Base-by-base conservation (phyloP, 257 asterid genomes). In the Penstemon davidsonii region DNA sequence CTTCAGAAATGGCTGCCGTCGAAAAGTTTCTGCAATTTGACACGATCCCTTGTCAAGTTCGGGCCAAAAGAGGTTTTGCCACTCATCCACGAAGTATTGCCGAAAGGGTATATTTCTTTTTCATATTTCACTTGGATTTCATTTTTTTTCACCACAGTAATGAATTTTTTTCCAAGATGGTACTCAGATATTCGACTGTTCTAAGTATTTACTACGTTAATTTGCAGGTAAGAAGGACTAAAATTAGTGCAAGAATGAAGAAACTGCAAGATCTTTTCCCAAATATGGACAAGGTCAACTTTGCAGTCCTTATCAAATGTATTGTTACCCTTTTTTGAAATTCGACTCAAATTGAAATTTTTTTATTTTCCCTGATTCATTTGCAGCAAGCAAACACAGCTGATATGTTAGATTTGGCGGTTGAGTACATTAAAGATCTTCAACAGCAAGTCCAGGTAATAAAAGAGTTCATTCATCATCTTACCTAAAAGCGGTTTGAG, bases 31-130 rank as follows among this genome's bases (percentile, higher is more conserved):
- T 93, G 33, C 92, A 93, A 39, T 90, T 90, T 71, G 96, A 86
- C 7, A 64, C 84, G 0, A 78, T 81, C 61, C 96, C 93, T 52
- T 86, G 96, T 67, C 93, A 88, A 79, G 69, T 86, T 38, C 87
- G 98, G 43, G 98, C 98, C 25, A 93, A 90, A 73, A 65, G 98
- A 78, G 98, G 98, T 6, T 90, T 76, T 0, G 98, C 98, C 58
- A 93, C 97, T 18, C 98, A 93, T 71, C 97, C 98, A 0, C 75
- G 98, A 67, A 93, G 98, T 70, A 90, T 93, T 57, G 97, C 97
- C 1, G 98, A 93, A 76, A 85, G 98, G 91, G 97, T 93, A 92
- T 64, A n/a, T 43, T 46, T 60, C 46, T 46, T 51, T 8, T 55
- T 49, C 64, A 36, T 54, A 4, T 44, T n/a, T 63, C 5, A 4